Evolutionary conservation across 805 yeast genomes (phyloP).

Genomic region (Saccharomycopsis guyanensis): DNA sequence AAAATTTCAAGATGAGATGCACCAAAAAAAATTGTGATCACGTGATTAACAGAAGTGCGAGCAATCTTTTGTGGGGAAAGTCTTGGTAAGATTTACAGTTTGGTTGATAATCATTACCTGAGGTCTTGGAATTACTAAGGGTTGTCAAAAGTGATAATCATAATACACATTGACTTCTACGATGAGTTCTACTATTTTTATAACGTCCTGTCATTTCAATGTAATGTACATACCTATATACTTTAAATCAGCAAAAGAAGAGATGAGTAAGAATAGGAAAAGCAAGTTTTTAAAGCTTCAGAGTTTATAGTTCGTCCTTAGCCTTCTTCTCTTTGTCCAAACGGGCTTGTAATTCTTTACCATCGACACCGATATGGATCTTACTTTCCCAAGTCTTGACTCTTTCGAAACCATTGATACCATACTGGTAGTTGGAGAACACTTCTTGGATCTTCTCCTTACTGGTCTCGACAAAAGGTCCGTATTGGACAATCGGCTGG

Average conservation of each 20-base stretch:
- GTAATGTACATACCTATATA: no score
- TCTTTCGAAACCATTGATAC: conserved; percentile 62
- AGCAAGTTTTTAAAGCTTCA: no score
- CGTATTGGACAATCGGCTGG: conserved; percentile 77
- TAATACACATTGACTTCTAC: no score
- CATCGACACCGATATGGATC: conserved; percentile 14
- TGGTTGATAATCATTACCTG: no score
- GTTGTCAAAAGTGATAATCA: no score
- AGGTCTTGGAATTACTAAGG: no score
- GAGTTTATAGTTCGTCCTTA: no score
- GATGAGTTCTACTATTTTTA: no score
- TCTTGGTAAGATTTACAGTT: no score
- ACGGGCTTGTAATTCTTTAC: conserved; percentile 2
- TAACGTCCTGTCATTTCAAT: no score
- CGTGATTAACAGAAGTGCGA: background rate
- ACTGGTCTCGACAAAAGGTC: conserved; percentile 81
- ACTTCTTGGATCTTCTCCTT: conserved; percentile 61
- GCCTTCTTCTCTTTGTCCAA: background rate
- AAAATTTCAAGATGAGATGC: background rate
- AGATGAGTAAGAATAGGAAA: no score
- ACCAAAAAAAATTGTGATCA: background rate
- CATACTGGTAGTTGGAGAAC: conserved; percentile 62
- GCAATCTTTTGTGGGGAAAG: background rate
- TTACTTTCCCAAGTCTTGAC: conserved; percentile 30
- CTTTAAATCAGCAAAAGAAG: no score